Base-by-base conservation (phyloP, 768 basidiomycete species). In the Suillus placidus region DNA sequence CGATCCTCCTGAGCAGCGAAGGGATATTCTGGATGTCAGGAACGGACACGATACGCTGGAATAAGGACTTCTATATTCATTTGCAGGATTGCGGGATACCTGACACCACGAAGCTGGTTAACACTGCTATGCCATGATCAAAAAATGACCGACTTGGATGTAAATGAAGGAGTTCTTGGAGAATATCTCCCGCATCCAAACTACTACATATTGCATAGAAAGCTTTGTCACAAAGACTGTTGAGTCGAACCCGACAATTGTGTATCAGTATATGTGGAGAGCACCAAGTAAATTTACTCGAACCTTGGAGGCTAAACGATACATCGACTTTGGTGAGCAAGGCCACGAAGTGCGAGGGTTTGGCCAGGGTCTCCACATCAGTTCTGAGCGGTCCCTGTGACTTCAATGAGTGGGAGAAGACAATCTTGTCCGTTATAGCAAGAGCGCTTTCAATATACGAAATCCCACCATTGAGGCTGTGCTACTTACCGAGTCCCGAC, bases 311-410 rank as follows among this genome's bases (percentile, higher is more conserved):
- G 81, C 80, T 9, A 83, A 70, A 13, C 79, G 78, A 64, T 80
- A 82, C 78, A 82, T 82, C 0, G 80, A 82, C 62, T 82, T 83
- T 0, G 81, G 78, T 5, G 81, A 82, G 52, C 80, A 81, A 18
- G 38, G 56, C 6, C 68, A 64, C 9, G 45, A 52, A 7, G 70
- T 64, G 1, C 47, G 5, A 20, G 55, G 30, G 14, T 49, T 52
- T 3, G 16, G 32, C 26, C 26, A 26, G 6, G 6, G 55, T 67
- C 18, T 58, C 35, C 45, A 20, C 55, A 1, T 14, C 8, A 3
- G 42, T 18, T 30, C 64, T 32, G 6, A 14, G 57, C n/a, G 30
- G 51, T 35, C 49, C 64, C 16, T 69, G 62, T 4, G 74, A 77
- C n/a, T 67, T 72, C n/a, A 80, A 73, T 6, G 77, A 26, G 26